Percentiles rank a stretch among this genome's conserved stretches.
phyloP scores from a whole-genome alignment of 169 alveolate genomes.

The Plasmodium fragile region DNA sequence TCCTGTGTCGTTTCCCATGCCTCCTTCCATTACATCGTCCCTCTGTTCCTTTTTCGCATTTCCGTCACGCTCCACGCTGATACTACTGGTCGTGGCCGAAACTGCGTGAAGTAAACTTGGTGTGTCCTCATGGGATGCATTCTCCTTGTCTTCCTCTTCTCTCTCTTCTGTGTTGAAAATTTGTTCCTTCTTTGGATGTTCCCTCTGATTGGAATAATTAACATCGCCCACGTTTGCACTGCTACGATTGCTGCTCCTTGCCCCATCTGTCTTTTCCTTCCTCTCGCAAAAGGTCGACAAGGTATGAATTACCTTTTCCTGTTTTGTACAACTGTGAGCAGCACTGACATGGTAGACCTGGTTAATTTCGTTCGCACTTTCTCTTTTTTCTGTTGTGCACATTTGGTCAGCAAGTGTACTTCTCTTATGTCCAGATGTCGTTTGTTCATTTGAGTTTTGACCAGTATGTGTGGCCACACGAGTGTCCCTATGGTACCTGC shows the following conservation, averaged over 20 bases:
- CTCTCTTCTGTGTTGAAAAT: neutral
- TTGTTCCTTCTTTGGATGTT: neutral
- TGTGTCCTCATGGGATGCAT: neutral
- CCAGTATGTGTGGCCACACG: neutral
- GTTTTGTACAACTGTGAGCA: neutral
- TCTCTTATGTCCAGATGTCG: neutral
- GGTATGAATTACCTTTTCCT: neutral
- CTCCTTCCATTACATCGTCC: neutral
- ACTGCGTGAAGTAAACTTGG: neutral
- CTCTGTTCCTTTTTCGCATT: neutral
- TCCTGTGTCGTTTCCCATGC: neutral
- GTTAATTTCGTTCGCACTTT: neutral
- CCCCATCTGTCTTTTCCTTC: neutral
- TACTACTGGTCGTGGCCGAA: neutral
- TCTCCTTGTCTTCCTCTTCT: constrained; percentile 6
- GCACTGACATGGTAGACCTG: neutral
- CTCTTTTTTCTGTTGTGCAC: neutral
- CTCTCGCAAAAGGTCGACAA: neutral
- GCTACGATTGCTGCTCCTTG: neutral
- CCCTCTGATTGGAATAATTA: neutral
- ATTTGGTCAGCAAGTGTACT: neutral
- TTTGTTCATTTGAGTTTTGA: neutral
- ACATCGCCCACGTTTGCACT: neutral
- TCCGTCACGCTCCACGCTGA: neutral
- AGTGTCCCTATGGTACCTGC: neutral